Percentiles rank a stretch among this genome's conserved stretches.
phyloP scores from a whole-genome alignment of 192 early-diverging fungal species.

The Backusella sp. region DNA sequence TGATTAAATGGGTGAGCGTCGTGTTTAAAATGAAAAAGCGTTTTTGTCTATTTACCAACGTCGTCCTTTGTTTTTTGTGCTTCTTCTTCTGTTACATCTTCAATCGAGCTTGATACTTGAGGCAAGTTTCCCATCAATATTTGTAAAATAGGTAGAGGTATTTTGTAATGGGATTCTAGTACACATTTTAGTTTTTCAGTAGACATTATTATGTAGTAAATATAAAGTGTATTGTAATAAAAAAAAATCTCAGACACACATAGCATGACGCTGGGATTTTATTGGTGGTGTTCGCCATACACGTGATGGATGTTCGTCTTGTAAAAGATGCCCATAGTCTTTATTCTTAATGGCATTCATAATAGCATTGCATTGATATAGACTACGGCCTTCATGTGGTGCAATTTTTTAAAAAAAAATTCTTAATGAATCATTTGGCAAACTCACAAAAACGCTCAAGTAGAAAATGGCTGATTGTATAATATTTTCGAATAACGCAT shows the following conservation, averaged over 20 bases:
- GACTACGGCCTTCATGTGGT: too few species aligned
- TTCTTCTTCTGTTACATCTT: conserved; percentile 27
- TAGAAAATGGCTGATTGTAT: too few species aligned
- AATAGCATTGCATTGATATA: too few species aligned
- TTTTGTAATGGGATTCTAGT: conserved; percentile 28
- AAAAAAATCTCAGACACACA: neutral
- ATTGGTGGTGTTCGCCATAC: neutral
- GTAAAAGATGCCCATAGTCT: too few species aligned
- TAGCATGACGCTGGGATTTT: neutral
- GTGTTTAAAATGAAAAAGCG: neutral
- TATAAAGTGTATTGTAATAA: neutral
- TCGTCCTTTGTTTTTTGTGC: conserved; percentile 14
- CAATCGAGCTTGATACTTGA: conserved; percentile 22
- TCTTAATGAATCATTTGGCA: too few species aligned
- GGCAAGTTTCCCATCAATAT: conserved; percentile 37
- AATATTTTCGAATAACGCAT: too few species aligned
- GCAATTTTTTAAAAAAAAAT: too few species aligned
- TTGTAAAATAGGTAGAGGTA: conserved; percentile 35
- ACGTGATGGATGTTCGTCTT: neutral
- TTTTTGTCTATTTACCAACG: neutral
- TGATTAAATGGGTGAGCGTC: neutral
- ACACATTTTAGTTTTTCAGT: conserved; percentile 23
- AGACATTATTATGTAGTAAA: neutral
- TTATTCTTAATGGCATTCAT: too few species aligned
- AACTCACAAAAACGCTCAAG: too few species aligned